Evolutionary conservation across 2,329 filamentous ascomycete genomes (phyloP).

Genomic region (Ophiostoma quercus): DNA sequence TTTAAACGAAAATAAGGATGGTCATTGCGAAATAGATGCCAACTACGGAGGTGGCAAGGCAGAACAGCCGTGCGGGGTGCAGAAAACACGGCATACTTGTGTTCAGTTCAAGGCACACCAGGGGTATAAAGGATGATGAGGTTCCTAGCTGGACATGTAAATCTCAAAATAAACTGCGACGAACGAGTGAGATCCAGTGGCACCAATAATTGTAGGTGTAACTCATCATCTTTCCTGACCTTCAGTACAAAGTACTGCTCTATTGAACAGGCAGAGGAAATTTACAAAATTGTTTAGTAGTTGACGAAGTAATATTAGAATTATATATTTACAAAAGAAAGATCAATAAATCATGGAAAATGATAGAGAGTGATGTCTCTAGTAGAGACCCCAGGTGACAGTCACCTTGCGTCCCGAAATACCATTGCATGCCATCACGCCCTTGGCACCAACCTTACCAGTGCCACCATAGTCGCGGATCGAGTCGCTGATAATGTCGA

Average conservation of each 20-base stretch:
- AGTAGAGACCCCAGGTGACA: not conserved
- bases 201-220: too few species aligned
- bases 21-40: not conserved
- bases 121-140: not conserved
- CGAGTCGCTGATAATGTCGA: constrained; percentile 35
- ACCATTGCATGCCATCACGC: constrained; percentile 3
- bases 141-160: too few species aligned
- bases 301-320: not conserved
- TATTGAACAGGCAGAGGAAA: not conserved
- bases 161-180: too few species aligned
- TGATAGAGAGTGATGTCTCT: not conserved
- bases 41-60: not conserved
- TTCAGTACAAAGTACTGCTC: too few species aligned
- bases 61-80: not conserved
- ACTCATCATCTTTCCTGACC: too few species aligned
- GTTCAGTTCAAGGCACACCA: not conserved
- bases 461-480: constrained; percentile 32
- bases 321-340: constrained; percentile 6
- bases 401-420: not conserved
- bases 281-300: not conserved
- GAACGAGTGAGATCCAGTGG: too few species aligned
- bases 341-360: not conserved
- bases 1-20: not conserved
- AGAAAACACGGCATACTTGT: not conserved
- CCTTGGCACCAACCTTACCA: constrained; percentile 17